Evolutionary conservation across 2,329 filamentous ascomycete genomes (phyloP), one percentile per base, ranked within the genome.

Genomic region (Arthrobotrys musiformis): DNA sequence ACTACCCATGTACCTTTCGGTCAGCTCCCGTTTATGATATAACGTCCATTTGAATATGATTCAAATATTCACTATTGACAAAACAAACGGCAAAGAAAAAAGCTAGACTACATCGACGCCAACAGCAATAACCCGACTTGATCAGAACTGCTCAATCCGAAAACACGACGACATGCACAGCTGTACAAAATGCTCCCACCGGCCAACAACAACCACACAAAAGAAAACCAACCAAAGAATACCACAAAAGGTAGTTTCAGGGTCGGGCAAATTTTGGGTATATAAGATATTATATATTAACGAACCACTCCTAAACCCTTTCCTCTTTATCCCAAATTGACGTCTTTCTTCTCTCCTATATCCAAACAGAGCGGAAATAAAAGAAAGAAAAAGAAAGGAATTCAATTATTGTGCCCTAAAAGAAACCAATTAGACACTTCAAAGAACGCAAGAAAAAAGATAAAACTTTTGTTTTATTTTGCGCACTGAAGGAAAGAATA

Each of bases 381-480:
- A 62, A 19, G 33, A 54, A 54, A 30, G 17, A 19, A 60, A 48
- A 11, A 9, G 2, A 42, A 62, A 17, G 56, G 2, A 42, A 42
- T 19, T 17, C 15, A 42, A 72, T 72, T 19, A 72, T 28, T 42
- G 30, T 54, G 58, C 58, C 68, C 68, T 72, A 64, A 13, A 72
- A 54, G n/a, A 22, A 62, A 58, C 17, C 19, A 37, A 69, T 69
- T 69, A 70, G 56, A 70, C 52, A 58, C 52, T 37, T 37, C 28
- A 72, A 56, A 62, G 19, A 19, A 48, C 40, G 40, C n/a, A 26
- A 30, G 46, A 54, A 33, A 44, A 35, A 58, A 37, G 35, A n/a
- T n/a, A 52, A 40, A 72, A 64, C 44, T 64, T 52, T 48, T 64
- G 15, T 13, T 30, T 6, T n/a, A n/a, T 44, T 33, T 26, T 48